phyloP scores from a whole-genome alignment of 1,284 basidiomycete genomes.

The Cutaneotrichosporon dermatis region DNA sequence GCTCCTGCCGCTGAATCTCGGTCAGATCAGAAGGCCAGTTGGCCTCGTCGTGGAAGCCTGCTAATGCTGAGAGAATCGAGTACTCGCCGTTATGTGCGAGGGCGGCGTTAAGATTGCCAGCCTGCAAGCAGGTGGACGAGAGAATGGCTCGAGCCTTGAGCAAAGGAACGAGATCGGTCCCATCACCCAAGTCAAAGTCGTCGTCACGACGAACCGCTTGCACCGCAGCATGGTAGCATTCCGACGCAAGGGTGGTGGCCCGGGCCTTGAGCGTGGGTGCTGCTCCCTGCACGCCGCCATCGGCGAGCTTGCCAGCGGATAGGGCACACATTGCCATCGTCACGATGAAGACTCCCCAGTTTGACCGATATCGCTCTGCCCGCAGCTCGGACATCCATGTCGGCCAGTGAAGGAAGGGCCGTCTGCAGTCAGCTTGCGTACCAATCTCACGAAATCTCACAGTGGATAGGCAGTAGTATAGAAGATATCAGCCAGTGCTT shows the following conservation, averaged over 20 bases:
- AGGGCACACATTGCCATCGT: background rate
- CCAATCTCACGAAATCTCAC: background rate
- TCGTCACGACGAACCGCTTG: background rate
- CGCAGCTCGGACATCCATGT: background rate
- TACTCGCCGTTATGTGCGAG: background rate
- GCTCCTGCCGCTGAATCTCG: background rate
- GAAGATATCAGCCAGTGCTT: background rate
- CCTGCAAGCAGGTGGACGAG: background rate
- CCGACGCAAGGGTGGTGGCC: background rate
- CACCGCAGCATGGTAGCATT: background rate
- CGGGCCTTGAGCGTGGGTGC: background rate
- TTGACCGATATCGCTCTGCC: background rate
- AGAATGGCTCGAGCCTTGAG: background rate
- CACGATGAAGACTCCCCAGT: background rate
- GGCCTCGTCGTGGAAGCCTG: background rate
- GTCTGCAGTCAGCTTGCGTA: background rate
- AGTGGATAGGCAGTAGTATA: background rate
- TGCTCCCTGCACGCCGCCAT: background rate
- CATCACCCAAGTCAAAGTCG: background rate
- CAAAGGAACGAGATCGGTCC: background rate
- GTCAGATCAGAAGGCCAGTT: background rate
- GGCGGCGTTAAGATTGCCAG: background rate
- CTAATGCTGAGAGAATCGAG: background rate
- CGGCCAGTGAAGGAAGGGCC: conserved; percentile 1
- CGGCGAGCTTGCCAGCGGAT: background rate